These are phyloP conservation scores for Aurinia saxatilis DNA, from an alignment of 345 rosid species.

Conservation along the genomic window DNA sequence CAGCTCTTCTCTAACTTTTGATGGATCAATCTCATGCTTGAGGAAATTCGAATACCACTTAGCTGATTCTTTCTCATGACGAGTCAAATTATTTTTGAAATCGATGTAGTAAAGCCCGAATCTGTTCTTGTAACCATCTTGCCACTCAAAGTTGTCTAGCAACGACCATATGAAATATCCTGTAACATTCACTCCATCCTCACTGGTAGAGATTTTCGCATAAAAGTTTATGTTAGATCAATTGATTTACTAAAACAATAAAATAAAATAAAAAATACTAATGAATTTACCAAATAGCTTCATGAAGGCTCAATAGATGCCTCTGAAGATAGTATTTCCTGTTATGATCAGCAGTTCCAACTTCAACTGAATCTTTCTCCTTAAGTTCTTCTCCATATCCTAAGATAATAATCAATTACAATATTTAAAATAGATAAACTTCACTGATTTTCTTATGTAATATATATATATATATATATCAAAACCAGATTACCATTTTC, in stretches of 20 bases:
- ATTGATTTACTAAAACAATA: too few species aligned
- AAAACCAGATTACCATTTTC: conserved; percentile 38
- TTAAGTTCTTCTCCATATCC: conserved; percentile 8
- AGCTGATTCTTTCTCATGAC: not conserved
- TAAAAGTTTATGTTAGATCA: too few species aligned
- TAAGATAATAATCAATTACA: not conserved
- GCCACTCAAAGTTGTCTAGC: not conserved
- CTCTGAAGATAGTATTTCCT: conserved; percentile 12
- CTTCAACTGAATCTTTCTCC: not conserved
- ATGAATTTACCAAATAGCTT: conserved; percentile 17
- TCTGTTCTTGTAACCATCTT: not conserved
- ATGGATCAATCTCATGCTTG: not conserved
- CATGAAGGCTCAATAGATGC: conserved; percentile 1
- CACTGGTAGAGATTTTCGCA: not conserved
- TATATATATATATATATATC: too few species aligned
- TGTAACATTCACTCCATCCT: not conserved
- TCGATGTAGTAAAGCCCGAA: not conserved
- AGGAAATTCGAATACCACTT: not conserved
- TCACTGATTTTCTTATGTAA: too few species aligned
- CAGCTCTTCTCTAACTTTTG: too few species aligned
- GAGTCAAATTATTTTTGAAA: not conserved
- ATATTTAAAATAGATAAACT: too few species aligned
- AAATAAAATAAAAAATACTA: not conserved
- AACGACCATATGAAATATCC: not conserved
- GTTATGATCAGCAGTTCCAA: conserved; percentile 6